Evolutionary conservation across 202 grass and related monocot genomes (phyloP).

Genomic region (Cymbopogon flexuosus): DNA sequence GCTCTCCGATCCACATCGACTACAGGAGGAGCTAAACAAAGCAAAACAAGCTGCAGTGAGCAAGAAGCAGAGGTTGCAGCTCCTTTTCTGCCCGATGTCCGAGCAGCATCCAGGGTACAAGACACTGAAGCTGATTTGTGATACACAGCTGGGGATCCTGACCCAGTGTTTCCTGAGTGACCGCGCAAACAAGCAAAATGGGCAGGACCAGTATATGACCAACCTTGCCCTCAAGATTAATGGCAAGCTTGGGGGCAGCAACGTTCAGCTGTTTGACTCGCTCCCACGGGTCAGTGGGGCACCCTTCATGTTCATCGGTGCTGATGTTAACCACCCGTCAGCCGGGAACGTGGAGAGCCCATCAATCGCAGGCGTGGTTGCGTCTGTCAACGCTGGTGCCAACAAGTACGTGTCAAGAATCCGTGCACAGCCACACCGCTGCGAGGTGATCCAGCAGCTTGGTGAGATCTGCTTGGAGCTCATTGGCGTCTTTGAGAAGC

Average conservation of each 20-base stretch:
- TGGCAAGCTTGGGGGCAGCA: constrained; percentile 61
- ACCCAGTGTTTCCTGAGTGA: constrained; percentile 50
- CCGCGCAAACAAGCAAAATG: constrained; percentile 17
- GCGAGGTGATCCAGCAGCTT: constrained; percentile 50
- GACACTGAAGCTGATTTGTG: constrained; percentile 58
- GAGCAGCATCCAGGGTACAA: constrained; percentile 55
- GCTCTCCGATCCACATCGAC: constrained; percentile 15
- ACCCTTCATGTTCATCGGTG: constrained; percentile 63
- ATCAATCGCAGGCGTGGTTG: constrained; percentile 61
- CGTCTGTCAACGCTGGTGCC: constrained; percentile 26
- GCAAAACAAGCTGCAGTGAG: constrained; percentile 34
- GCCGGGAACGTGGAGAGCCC: constrained; percentile 41
- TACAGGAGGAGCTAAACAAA: constrained; percentile 35
- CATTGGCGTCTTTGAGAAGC: constrained; percentile 36
- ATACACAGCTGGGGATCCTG: constrained; percentile 53
- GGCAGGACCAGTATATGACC: constrained; percentile 53
- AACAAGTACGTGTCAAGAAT: constrained; percentile 52
- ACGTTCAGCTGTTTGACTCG: constrained; percentile 41
- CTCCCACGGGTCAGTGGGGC: constrained; percentile 35
- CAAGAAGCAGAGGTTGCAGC: constrained; percentile 37
- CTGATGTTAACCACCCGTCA: constrained; percentile 61
- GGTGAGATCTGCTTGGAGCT: constrained; percentile 52
- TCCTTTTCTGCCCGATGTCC: constrained; percentile 59
- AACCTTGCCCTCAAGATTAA: constrained; percentile 71
- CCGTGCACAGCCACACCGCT: constrained; percentile 40